Evolutionary conservation across 169 alveolate genomes (phyloP), one percentile per base, ranked within the genome.

Genomic region (Plasmodium falciparum): DNA sequence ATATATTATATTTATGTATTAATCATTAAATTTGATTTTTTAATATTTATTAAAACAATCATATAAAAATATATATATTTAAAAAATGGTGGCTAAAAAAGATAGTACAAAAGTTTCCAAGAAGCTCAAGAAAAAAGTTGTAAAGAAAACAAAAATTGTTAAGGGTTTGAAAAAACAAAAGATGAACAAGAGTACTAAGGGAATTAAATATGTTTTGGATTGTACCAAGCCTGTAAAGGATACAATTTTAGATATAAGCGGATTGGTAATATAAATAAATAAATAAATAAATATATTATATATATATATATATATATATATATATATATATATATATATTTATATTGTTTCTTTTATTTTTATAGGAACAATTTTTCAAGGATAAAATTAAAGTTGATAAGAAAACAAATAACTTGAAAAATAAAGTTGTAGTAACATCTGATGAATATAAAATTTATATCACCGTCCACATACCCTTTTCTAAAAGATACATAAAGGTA

Each of bases 401-500:
- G 43, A 98, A 98, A 96, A 94, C 98, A 76, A 99, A 99, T 88
- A 98, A 98, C 93, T 95, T 99, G 50, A 99, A 99, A 24, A 97
- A 96, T 54, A 95, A 95, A 76, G 96, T 98, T 62, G 94, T 94
- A 75, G 96, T 97, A 47, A 74, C 96, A 92, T 92, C 98, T 56
- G 99, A 98, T 63, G 96, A 95, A 86, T 93, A 94, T 83, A 97
- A 97, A 94, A 96, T 98, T 86, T 94, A 88, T 89, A 97, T 99
- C 49, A 94, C 97, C n/a, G 97, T 98, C 56, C 98, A 96, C 85
- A 94, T 97, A 69, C 99, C 99, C 26, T 98, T 99, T 97, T 97
- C 99, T 73, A 98, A 98, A 97, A 95, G 99, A 73, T 98, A 98
- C 97, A 93, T 98, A 66, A 97, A 97, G 94, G 97, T 95, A 58